Evolutionary conservation across 108 stramenopile species (phyloP), one percentile per base, ranked within the genome.

Genomic region (Pseudonitzschia pungens): DNA sequence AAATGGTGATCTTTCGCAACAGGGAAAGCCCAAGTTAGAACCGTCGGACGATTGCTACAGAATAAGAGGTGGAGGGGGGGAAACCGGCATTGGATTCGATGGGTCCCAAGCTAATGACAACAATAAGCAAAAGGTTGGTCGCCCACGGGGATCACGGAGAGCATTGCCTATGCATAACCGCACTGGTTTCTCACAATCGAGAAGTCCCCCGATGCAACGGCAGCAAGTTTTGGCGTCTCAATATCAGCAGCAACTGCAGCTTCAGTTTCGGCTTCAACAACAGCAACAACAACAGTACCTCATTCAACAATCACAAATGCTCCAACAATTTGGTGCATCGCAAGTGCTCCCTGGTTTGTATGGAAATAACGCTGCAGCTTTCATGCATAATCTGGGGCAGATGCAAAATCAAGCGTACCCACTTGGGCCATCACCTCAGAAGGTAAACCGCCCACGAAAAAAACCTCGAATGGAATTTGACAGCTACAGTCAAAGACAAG

Each of bases 161-260:
- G 66, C 33, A 22, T 50, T 67, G 44, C 66, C 66, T 14, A 67
- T 67, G 43, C 66, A 48, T 45, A 67, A 67, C 9, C 26, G 60
- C 20, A 62, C 26, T 14, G 32, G 12, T 33, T 1, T 20, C 1
- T 29, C 60, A 21, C 60, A 40, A 62, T 6, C 33, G 31, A 33
- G 18, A 62, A 40, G 12, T n/a, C 32, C 40, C 15, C 60, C 60
- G 33, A 62, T 62, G 36, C 65, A 65, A n/a, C 24, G 11, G 15
- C 14, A 48, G 21, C 72, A 26, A 21, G 10, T 10, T 40, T 32
- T n/a, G 26, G 52, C 22, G 32, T 66, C 22, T 15, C 59, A 31
- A 20, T 27, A 33, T 10, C 70, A 71, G 36, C 58, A 58, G n/a
- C 70, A 58, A 41, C 36, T 20, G 15, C 68, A 51, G 24, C 50